Evolutionary conservation across 192 early-diverging fungal species (phyloP), one percentile per base, ranked within the genome.

Genomic region (Allomyces macrogynus): DNA sequence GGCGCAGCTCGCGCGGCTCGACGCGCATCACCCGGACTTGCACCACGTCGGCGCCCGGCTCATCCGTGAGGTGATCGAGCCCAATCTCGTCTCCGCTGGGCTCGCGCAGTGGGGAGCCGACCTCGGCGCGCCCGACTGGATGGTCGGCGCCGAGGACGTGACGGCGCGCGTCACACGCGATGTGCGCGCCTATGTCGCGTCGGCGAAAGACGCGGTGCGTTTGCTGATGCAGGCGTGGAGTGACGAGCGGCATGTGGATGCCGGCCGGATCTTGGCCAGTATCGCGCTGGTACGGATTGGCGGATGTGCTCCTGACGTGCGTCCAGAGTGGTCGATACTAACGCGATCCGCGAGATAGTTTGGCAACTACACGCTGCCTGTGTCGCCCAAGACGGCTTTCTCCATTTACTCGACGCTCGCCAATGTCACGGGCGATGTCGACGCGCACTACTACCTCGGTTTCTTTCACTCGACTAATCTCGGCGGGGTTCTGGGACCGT

Each of bases 391-490:
- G 1, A 64, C 71, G 18, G 88, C 90, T 24, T 84, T 86, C 65
- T 63, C 73, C 18, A 78, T 84, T 66, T 93, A 87, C 70, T 66
- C 72, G 63, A 40, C 67, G 49, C 75, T 89, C 32, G 84, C 87
- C 2, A 72, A 79, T 27, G 64, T 70, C 40, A 81, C 74, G 25
- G 93, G 92, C 64, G 86, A 90, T 70, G 78, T 88, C 1, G 78
- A 84, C 14, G 93, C 89, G 18, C 95, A 92, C 69, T 86, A 92
- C 26, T 89, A 88, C 78, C 72, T 95, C 7, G 95, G 93, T 14
- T 81, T 92, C 62, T 84, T 92, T 72, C 87, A 95, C 72, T 86
- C 93, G 14, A 92, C 93, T 0, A 93, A 91, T 1, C 65, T 96
- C 62, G 92, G 92, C 40, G 60, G 49, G 3, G 49, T 57, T 14